A percentile compares a stretch with the other conserved stretches of the same genome.
These are phyloP conservation scores for Stellera chamaejasme DNA, from an alignment of 345 rosid genomes.

Conservation along the genomic window DNA sequence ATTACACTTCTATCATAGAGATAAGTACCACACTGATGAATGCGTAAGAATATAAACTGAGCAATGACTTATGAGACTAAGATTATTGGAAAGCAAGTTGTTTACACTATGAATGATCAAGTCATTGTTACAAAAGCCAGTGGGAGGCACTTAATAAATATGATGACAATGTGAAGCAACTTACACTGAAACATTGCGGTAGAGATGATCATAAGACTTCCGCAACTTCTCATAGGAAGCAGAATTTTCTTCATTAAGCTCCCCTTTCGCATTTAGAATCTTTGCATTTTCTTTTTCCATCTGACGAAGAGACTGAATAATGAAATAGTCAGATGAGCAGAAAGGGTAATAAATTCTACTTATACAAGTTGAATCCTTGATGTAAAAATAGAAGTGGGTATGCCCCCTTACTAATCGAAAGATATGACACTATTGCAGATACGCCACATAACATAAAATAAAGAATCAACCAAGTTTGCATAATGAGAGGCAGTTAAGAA, in stretches of 20 bases:
- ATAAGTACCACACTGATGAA: too few species aligned
- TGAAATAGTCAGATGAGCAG: constrained; percentile 9
- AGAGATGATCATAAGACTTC: constrained; percentile 87
- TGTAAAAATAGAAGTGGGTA: not conserved
- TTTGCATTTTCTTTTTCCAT: constrained; percentile 97
- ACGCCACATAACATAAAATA: too few species aligned
- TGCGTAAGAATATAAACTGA: too few species aligned
- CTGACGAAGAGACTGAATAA: constrained; percentile 69
- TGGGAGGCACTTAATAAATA: constrained; percentile 7
- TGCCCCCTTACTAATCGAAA: too few species aligned
- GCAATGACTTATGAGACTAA: too few species aligned
- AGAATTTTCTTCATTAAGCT: constrained; percentile 86
- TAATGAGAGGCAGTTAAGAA: too few species aligned
- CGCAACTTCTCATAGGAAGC: constrained; percentile 90
- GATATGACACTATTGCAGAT: too few species aligned
- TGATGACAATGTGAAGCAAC: constrained; percentile 24
- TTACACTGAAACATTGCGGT: constrained; percentile 89
- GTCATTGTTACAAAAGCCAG: constrained; percentile 5
- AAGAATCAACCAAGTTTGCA: too few species aligned
- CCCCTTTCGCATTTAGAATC: constrained; percentile 92
- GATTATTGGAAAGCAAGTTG: too few species aligned
- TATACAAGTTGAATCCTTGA: not conserved
- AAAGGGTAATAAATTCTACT: constrained; percentile 10
- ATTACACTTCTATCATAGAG: too few species aligned
- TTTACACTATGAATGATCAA: constrained; percentile 1